These are phyloP conservation scores for Hemisphaericaspora xylofermentans DNA, from an alignment of 1,139 yeast genomes.

Conservation along the genomic window DNA sequence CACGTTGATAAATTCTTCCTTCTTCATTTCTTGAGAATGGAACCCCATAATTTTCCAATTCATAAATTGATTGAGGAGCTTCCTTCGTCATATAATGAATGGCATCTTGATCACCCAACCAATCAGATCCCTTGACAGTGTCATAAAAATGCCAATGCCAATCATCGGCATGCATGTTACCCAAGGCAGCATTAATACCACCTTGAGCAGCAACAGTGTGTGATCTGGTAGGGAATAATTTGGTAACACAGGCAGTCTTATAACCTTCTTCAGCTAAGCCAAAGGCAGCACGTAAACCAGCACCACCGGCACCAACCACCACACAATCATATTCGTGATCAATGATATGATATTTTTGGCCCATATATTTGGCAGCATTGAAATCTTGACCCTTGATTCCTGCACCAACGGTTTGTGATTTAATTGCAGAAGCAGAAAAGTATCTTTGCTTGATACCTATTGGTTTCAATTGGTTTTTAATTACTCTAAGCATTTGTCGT, in stretches of 20 bases:
- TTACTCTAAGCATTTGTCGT: background rate
- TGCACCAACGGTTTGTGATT: constrained; percentile 40
- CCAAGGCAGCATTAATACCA: constrained; percentile 97
- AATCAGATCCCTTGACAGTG: constrained; percentile 99
- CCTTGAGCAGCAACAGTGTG: constrained; percentile 99
- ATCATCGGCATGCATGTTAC: constrained; percentile 96
- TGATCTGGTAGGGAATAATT: constrained; percentile 96
- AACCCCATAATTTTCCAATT: constrained; percentile 96
- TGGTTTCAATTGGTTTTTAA: background rate
- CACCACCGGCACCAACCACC: constrained; percentile 99
- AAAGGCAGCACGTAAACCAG: constrained; percentile 97
- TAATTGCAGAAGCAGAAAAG: constrained; percentile 31
- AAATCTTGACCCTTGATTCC: constrained; percentile 51
- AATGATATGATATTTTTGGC: constrained; percentile 83
- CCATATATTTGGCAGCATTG: constrained; percentile 53
- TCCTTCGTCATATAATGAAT: constrained; percentile 99
- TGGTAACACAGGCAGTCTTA: constrained; percentile 96
- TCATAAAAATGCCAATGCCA: constrained; percentile 99
- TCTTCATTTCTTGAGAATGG: constrained; percentile 97
- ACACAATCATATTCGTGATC: constrained; percentile 98
- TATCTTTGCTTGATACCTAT: constrained; percentile 10
- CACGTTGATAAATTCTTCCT: constrained; percentile 97
- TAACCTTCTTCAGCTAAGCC: constrained; percentile 96
- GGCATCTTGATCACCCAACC: constrained; percentile 99
- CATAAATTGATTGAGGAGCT: constrained; percentile 94